Percentiles rank a stretch among this genome's conserved stretches.
These are phyloP conservation scores for Penicillium sp. DNA, from an alignment of 2,329 filamentous ascomycete genomes.

Conservation along the genomic window DNA sequence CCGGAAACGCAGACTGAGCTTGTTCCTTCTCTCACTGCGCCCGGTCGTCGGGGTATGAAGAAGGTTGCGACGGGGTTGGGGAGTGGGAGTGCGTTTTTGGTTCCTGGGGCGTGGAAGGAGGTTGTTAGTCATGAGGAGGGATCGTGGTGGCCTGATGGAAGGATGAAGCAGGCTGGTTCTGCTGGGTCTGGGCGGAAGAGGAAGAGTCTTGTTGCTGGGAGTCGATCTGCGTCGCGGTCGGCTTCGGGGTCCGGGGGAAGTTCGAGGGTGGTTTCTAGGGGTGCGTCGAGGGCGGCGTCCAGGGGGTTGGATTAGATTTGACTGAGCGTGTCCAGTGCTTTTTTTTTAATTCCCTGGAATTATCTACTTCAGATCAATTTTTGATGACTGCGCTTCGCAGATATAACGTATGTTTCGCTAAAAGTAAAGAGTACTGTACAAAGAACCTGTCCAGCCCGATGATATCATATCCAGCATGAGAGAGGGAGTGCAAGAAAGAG, in stretches of 20 bases:
- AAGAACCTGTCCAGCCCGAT: slow-evolving; percentile 9
- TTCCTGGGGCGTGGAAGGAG: slow-evolving; percentile 19
- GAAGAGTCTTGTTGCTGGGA: slow-evolving; percentile 5
- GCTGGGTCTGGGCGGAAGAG: background rate
- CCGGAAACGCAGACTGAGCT: slow-evolving; percentile 19
- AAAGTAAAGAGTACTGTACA: slow-evolving; percentile 11
- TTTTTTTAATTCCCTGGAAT: no score
- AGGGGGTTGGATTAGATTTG: slow-evolving; percentile 1
- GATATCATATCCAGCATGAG: slow-evolving; percentile 10
- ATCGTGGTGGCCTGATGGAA: slow-evolving; percentile 21
- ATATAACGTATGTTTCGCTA: slow-evolving; percentile 19
- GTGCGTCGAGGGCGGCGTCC: slow-evolving; percentile 6
- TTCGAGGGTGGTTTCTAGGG: slow-evolving; percentile 11
- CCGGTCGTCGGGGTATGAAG: slow-evolving; percentile 4
- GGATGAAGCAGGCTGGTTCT: slow-evolving; percentile 1
- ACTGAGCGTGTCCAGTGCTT: no score
- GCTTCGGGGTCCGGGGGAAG: slow-evolving; percentile 14
- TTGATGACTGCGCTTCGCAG: background rate
- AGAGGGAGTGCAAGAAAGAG: slow-evolving; percentile 4
- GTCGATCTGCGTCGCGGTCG: slow-evolving; percentile 3
- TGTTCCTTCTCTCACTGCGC: background rate
- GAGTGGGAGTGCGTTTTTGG: slow-evolving; percentile 14
- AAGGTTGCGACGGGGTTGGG: slow-evolving; percentile 11
- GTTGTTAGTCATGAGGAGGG: slow-evolving; percentile 19
- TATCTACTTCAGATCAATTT: background rate